Base-by-base conservation (phyloP, 768 basidiomycete genomes). In the Kwoniella pini region DNA sequence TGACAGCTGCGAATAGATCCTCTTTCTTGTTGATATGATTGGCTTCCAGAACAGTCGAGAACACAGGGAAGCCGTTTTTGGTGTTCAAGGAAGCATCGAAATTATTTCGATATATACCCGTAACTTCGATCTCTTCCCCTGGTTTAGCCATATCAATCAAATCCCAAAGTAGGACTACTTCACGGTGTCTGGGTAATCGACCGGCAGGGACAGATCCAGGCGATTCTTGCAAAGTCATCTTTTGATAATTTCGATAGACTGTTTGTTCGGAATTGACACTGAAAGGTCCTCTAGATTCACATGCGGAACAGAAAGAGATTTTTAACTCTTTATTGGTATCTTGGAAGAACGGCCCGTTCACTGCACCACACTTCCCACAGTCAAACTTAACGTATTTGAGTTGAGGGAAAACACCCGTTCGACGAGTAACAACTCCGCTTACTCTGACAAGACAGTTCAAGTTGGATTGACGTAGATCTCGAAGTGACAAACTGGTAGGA, bases 11-110 rank as follows among this genome's bases (percentile, higher is more conserved):
- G 70, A 97, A 98, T 17, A 95, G 84, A 73, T 99, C 96, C 79
- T 98, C 95, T 79, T 98, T 98, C 82, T 98, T 97, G 82, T 96
- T 97, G 75, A 99, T 83, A 76, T 98, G 94, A 78, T 99, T 99
- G 17, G 94, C 96, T 77, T 98, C 96, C 58, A 99, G 88, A 65
- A 99, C 85, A 21, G 96, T 99, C 9, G 93, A 96, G 81, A 99
- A 99, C 30, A 99, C 96, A 1, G 96, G 96, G 81, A 99, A 99
- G 6, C 96, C 96, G 69, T 99, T 98, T 81, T 98, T 98, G 26
- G 91, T 87, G 78, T 99, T 99, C 69, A 99, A 85, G 2, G 94
- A 91, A 21, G 95, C 93, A 74, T 98, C 96, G 63, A 98, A 99
- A 79, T 98, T 98, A 81, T 99, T 99, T 68, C 94, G 87, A 78